Evolutionary conservation across 2,329 filamentous ascomycete species (phyloP), one percentile per base, ranked within the genome.

Genomic region (Xylaria sp.): DNA sequence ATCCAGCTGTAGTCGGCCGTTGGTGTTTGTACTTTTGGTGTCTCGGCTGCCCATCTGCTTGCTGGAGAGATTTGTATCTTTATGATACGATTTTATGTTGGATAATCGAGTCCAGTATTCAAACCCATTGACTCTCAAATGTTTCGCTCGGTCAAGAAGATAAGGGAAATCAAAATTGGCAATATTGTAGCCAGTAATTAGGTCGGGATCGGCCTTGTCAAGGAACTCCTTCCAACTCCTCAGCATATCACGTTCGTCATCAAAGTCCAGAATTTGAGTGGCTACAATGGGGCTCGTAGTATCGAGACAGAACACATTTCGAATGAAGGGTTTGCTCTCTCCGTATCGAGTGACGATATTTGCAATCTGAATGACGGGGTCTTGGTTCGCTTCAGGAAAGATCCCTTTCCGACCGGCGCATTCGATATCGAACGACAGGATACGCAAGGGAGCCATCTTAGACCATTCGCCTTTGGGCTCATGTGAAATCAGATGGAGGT

Each of bases 121-220:
- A 72, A 99, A 99, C 0, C 86, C 87, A 1, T 79, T 79, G 42
- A 93, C 88, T 75, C 96, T 97, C 31, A 99, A 84, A 76, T 97
- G 90, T 71, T 87, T 92, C 10, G 94, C 96, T 51, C 96, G 89
- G 63, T 97, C 92, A 11, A 99, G 85, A 0, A 99, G 87, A 77
- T 99, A 99, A 0, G 95, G 95, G 71, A 99, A 98, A 83, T 99
- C 96, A 80, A 99, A 99, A 81, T 99, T 99, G 77, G 92, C 84
- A 81, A 97, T 99, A 79, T 99, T 99, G 89, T 99, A 99, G 51
- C 96, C 96, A 62, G 96, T 99, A 75, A 99, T 97, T 71, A 99
- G 92, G 81, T 99, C 96, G 0, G 96, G 95, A 72, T 99, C 96
- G 0, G 96, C 93, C 74, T 93, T 89, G 73, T 96, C 86, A 17